Evolutionary conservation across 2,329 filamentous ascomycete species (phyloP).

Genomic region (Bipolaris cookei): DNA sequence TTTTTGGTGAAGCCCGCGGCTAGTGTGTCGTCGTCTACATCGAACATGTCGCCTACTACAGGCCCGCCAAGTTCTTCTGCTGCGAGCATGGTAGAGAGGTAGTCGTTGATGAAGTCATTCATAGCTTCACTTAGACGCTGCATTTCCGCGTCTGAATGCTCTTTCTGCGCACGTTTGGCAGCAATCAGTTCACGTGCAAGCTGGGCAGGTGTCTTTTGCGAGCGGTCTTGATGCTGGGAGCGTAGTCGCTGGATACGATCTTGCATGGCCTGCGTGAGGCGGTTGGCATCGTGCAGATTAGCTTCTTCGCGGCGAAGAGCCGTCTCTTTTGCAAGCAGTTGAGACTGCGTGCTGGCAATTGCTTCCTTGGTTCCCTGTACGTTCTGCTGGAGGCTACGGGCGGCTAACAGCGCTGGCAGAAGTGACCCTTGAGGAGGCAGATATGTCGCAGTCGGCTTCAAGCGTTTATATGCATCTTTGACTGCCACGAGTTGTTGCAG

Average conservation of each 20-base stretch:
- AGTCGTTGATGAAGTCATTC: conserved; percentile 72
- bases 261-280: conserved; percentile 57
- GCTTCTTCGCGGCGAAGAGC: conserved; percentile 55
- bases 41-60: conserved; percentile 75
- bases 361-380: conserved; percentile 69
- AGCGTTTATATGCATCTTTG: conserved; percentile 68
- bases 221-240: conserved; percentile 62
- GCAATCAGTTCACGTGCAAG: conserved; percentile 67
- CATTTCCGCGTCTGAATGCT: conserved; percentile 66
- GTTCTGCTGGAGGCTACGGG: conserved; percentile 70
- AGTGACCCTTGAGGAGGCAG: conserved; percentile 71
- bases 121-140: conserved; percentile 67
- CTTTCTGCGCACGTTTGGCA: conserved; percentile 65
- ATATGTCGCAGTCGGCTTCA: conserved; percentile 67
- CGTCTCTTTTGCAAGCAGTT: conserved; percentile 49
- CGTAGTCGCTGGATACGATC: conserved; percentile 66
- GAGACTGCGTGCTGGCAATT: conserved; percentile 54
- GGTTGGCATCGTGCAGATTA: conserved; percentile 56
- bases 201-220: conserved; percentile 66
- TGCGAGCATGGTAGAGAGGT: conserved; percentile 76
- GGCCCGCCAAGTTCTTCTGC: conserved; percentile 85
- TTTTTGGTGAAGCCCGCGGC: conserved; percentile 61
- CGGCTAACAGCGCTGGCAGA: conserved; percentile 72
- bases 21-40: conserved; percentile 63
- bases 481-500: conserved; percentile 59